Conservation (phyloP, 2,329 filamentous ascomycete species). For the Macrophomina tecta region DNA sequence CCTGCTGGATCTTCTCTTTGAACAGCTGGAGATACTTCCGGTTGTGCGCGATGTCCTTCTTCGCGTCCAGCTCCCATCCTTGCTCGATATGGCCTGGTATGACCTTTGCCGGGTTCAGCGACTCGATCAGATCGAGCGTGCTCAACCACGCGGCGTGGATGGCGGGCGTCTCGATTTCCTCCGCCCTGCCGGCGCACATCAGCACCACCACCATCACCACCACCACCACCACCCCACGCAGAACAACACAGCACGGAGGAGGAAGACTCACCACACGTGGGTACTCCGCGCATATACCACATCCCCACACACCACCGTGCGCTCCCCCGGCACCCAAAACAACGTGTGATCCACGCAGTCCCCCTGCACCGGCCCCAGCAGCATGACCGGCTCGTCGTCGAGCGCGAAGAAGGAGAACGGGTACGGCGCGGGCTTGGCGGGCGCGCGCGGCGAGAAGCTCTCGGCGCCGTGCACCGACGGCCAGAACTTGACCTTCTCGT, state of each 20-base stretch:
- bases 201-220: not conserved
- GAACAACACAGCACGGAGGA: not conserved
- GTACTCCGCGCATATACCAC: constrained; percentile 40
- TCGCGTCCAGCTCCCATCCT: constrained; percentile 38
- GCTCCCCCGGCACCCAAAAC: constrained; percentile 40
- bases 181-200: constrained; percentile 30
- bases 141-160: constrained; percentile 36
- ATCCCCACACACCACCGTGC: constrained; percentile 39
- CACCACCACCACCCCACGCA: too few relatives aligned
- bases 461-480: constrained; percentile 37
- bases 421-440: constrained; percentile 36
- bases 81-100: constrained; percentile 39
- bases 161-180: constrained; percentile 39
- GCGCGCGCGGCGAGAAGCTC: constrained; percentile 35
- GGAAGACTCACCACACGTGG: constrained; percentile 36
- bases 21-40: constrained; percentile 40
- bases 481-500: constrained; percentile 43
- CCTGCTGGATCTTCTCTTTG: constrained; percentile 37
- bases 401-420: constrained; percentile 39
- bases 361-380: constrained; percentile 42
- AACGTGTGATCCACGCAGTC: constrained; percentile 36
- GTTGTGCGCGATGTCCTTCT: constrained; percentile 39
- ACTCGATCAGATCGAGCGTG: constrained; percentile 35
- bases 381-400: constrained; percentile 35
- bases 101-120: constrained; percentile 38